These are phyloP conservation scores for Blastobotrys malaysiensis DNA, from an alignment of 1,139 yeast genomes.

Conservation along the genomic window DNA sequence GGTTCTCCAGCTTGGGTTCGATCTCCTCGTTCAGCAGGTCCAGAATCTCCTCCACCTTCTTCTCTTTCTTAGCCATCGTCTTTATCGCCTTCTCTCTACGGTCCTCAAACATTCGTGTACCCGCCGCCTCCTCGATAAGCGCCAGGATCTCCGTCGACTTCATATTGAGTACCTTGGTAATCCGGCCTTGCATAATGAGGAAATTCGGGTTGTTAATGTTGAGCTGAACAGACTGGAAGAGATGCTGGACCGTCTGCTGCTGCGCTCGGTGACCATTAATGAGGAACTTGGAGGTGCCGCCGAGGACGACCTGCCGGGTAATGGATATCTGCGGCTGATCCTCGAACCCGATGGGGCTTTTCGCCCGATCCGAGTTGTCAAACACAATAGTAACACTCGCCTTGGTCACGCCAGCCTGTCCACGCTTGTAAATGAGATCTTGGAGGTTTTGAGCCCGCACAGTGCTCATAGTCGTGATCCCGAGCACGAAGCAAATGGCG, in stretches of 20 bases:
- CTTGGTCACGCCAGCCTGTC: slow-evolving; percentile 96
- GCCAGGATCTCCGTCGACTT: slow-evolving; percentile 85
- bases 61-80: slow-evolving; percentile 87
- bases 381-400: slow-evolving; percentile 96
- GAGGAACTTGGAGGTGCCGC: slow-evolving; percentile 87
- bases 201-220: slow-evolving; percentile 96
- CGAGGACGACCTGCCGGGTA: slow-evolving; percentile 84
- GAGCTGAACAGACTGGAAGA: slow-evolving; percentile 91
- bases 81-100: slow-evolving; percentile 87
- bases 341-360: slow-evolving; percentile 86
- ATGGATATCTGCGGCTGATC: slow-evolving; percentile 77
- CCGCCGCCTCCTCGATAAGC: slow-evolving; percentile 96
- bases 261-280: slow-evolving; percentile 97
- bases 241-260: slow-evolving; percentile 83
- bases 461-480: slow-evolving; percentile 88
- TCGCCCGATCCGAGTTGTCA: slow-evolving; percentile 69
- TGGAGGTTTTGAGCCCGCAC: slow-evolving; percentile 91
- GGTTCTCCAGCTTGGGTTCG: slow-evolving; percentile 82
- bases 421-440: slow-evolving; percentile 91
- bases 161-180: slow-evolving; percentile 96
- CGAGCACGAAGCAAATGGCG: slow-evolving; percentile 97
- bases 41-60: slow-evolving; percentile 73
- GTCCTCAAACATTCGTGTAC: slow-evolving; percentile 93
- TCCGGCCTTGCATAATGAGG: slow-evolving; percentile 96
- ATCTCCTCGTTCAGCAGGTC: slow-evolving; percentile 75